Evolutionary conservation across 352 stramenopile species (phyloP).

Genomic region (Saprolegnia diclina): DNA sequence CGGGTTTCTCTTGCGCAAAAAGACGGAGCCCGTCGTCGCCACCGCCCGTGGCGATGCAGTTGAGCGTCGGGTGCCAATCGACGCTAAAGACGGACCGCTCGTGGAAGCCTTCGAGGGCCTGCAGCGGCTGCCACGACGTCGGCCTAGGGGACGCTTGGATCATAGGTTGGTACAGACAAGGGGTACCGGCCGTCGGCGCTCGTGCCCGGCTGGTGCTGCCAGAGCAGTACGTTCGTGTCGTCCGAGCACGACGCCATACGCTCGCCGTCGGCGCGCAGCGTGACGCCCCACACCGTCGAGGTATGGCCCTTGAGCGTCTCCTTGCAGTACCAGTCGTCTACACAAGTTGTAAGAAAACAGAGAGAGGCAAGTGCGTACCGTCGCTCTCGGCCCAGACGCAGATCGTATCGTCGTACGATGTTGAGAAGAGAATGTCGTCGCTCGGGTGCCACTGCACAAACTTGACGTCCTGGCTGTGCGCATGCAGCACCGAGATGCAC

Average conservation of each 20-base stretch:
- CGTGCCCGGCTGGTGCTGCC: conserved; percentile 73
- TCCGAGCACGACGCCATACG: conserved; percentile 87
- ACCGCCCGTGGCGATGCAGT: conserved; percentile 84
- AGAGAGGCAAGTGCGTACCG: conserved; percentile 29
- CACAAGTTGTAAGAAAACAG: not conserved
- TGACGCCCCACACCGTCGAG: conserved; percentile 93
- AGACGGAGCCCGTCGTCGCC: conserved; percentile 89
- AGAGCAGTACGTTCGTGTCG: conserved; percentile 91
- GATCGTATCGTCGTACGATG: conserved; percentile 96
- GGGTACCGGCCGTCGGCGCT: conserved; percentile 45
- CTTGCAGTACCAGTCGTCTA: conserved; percentile 96
- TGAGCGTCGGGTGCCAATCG: conserved; percentile 85
- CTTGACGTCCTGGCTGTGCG: conserved; percentile 96
- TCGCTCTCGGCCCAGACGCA: conserved; percentile 93
- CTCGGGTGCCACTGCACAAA: conserved; percentile 90
- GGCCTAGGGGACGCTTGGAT: conserved; percentile 26
- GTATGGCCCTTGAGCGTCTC: conserved; percentile 87
- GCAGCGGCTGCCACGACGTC: conserved; percentile 81
- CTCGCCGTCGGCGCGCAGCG: conserved; percentile 64
- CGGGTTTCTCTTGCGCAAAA: conserved; percentile 50
- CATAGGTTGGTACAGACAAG: not conserved
- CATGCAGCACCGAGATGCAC: conserved; percentile 95
- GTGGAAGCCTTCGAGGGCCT: conserved; percentile 81
- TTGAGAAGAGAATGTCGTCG: conserved; percentile 77
- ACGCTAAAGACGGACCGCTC: conserved; percentile 88